Conservation (phyloP, 2,329 filamentous ascomycete species). For the Aspergillus ochraceus region DNA sequence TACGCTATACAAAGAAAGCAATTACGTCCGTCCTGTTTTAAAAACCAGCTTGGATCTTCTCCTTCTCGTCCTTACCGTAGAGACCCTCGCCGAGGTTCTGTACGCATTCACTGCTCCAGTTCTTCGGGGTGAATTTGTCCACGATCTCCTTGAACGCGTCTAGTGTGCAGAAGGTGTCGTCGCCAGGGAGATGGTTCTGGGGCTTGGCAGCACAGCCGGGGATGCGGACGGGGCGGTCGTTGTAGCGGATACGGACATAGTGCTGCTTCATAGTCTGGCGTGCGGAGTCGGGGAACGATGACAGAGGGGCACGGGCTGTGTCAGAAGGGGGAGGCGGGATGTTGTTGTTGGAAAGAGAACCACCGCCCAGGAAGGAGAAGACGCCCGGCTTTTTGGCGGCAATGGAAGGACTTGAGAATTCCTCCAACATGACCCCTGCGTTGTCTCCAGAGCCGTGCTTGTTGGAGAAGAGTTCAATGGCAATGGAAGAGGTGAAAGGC, state of each 20-base stretch:
- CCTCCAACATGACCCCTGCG: conserved; percentile 23
- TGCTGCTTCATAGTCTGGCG: conserved; percentile 55
- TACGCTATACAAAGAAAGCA: background rate
- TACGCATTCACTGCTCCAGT: conserved; percentile 70
- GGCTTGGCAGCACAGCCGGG: conserved; percentile 71
- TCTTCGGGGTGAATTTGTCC: conserved; percentile 80
- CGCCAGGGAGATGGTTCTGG: conserved; percentile 82
- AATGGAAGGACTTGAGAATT: conserved; percentile 25
- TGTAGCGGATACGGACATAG: conserved; percentile 89
- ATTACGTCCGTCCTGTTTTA: conserved; percentile 25
- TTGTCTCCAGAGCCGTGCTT: conserved; percentile 6
- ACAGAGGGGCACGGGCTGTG: conserved; percentile 35
- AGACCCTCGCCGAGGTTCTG: conserved; percentile 57
- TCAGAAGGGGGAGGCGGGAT: conserved; percentile 22
- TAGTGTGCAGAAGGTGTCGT: conserved; percentile 88
- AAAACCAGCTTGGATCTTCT: conserved; percentile 40
- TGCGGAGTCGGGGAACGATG: conserved; percentile 28
- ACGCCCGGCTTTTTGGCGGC: conserved; percentile 30
- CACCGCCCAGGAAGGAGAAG: conserved; percentile 33
- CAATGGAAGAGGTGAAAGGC: conserved; percentile 88
- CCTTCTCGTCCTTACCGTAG: conserved; percentile 46
- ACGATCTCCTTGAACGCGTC: conserved; percentile 90
- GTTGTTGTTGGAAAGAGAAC: conserved; percentile 14
- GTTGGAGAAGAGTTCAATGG: conserved; percentile 78
- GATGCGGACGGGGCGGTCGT: conserved; percentile 77